These are phyloP conservation scores for Pseudoperonospora humuli DNA, from an alignment of 352 stramenopile species.

Conservation along the genomic window DNA sequence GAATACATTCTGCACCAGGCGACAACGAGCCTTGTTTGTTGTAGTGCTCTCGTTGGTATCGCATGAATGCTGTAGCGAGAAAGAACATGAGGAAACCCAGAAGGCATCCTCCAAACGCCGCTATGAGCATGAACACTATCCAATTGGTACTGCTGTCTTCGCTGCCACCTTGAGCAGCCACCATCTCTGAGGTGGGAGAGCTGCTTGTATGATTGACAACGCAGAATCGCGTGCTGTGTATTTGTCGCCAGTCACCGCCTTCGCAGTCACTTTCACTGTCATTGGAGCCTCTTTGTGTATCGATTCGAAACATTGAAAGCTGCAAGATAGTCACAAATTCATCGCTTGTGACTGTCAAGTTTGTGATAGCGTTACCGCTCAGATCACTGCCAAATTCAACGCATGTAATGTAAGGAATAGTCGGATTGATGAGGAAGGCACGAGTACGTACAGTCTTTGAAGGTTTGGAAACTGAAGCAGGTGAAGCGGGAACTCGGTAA, in stretches of 20 bases:
- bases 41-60: conserved; percentile 6
- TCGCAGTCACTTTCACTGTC: conserved; percentile 11
- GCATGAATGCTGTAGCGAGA: conserved; percentile 14
- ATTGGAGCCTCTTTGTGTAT: not conserved
- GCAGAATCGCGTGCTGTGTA: conserved; percentile 32
- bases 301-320: conserved; percentile 25
- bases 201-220: conserved; percentile 25
- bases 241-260: conserved; percentile 18
- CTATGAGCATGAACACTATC: conserved; percentile 25
- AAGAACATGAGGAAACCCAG: conserved; percentile 33
- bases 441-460: conserved; percentile 30
- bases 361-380: conserved; percentile 33
- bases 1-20: conserved; percentile 9
- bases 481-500: conserved; percentile 29
- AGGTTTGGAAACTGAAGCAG: conserved; percentile 39
- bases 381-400: conserved; percentile 26
- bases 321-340: conserved; percentile 27
- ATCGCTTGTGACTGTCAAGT: conserved; percentile 31
- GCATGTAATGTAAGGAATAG: not conserved
- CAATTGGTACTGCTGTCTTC: conserved; percentile 17
- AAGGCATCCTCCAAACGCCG: conserved; percentile 27
- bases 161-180: conserved; percentile 4
- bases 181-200: conserved; percentile 11
- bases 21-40: conserved; percentile 7
- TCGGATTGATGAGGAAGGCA: not conserved